These are phyloP conservation scores for Jaenimonas drosophilae DNA, from an alignment of 208 protist species.

Conservation along the genomic window DNA sequence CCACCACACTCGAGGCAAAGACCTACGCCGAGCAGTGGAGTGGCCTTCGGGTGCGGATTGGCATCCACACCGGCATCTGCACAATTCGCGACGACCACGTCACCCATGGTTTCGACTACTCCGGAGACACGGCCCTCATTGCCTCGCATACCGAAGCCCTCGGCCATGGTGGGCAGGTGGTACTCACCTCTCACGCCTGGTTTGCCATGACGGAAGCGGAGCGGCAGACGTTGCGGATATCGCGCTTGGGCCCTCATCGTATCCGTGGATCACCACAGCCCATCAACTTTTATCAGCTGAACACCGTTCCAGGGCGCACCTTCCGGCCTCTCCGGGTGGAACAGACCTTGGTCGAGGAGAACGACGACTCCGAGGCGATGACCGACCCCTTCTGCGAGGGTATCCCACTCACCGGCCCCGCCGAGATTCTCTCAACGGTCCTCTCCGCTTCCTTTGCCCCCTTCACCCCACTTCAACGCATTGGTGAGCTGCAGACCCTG, in stretches of 20 bases:
- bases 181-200: background rate
- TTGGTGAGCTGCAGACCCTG: constrained; percentile 26
- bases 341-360: constrained; percentile 22
- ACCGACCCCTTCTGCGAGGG: constrained; percentile 6
- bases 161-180: background rate
- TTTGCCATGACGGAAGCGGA: background rate
- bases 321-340: constrained; percentile 37
- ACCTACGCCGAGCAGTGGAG: background rate
- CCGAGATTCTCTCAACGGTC: constrained; percentile 12
- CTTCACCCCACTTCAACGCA: constrained; percentile 16
- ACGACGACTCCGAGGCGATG: constrained; percentile 11
- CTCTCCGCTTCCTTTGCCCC: constrained; percentile 26
- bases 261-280: background rate
- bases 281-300: background rate
- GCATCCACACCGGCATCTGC: background rate
- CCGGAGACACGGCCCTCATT: background rate
- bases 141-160: background rate
- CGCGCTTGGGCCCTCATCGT: background rate
- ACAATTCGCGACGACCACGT: background rate
- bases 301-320: constrained; percentile 26
- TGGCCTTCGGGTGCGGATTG: constrained; percentile 1
- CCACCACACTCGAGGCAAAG: constrained; percentile 1
- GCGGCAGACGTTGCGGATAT: background rate
- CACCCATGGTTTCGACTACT: background rate
- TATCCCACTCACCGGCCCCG: constrained; percentile 6